Evolutionary conservation across 441 rosid species (phyloP).

Genomic region (Pelargonium fulgidum): DNA sequence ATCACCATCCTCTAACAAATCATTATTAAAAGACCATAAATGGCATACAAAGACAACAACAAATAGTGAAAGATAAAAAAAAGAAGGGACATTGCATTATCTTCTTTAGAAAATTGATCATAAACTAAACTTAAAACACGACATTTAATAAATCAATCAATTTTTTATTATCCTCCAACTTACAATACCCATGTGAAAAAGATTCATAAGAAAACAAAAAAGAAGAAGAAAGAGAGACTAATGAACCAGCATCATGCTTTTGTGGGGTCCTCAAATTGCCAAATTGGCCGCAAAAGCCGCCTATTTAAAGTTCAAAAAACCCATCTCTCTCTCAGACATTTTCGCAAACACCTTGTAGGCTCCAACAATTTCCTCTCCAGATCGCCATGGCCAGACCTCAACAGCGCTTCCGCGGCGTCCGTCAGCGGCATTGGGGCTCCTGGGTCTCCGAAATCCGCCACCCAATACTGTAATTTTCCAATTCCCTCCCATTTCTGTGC

Average conservation of each 20-base stretch:
- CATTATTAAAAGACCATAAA: no score
- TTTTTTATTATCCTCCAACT: neutral
- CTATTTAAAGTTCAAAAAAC: conserved; percentile 25
- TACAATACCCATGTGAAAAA: conserved; percentile 10
- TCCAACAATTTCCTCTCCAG: neutral
- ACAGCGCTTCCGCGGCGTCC: conserved; percentile 87
- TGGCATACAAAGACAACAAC: no score
- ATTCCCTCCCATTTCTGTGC: neutral
- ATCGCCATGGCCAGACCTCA: conserved; percentile 71
- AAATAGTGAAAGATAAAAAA: no score
- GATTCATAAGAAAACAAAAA: neutral
- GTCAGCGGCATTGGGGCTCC: conserved; percentile 99
- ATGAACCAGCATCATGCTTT: neutral
- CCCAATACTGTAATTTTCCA: conserved; percentile 60
- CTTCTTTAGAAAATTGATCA: no score
- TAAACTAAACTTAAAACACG: neutral
- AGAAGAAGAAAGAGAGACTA: neutral
- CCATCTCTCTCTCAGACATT: conserved; percentile 20
- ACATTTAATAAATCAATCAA: neutral
- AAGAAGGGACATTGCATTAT: no score
- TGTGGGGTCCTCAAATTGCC: conserved; percentile 20
- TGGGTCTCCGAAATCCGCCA: conserved; percentile 99
- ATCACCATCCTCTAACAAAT: no score
- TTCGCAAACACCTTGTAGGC: conserved; percentile 19
- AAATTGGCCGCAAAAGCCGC: conserved; percentile 30